Percentiles rank a stretch among this genome's conserved stretches.
phyloP scores from a whole-genome alignment of 2,329 filamentous ascomycete species.

The Paecilomyces niveus region DNA sequence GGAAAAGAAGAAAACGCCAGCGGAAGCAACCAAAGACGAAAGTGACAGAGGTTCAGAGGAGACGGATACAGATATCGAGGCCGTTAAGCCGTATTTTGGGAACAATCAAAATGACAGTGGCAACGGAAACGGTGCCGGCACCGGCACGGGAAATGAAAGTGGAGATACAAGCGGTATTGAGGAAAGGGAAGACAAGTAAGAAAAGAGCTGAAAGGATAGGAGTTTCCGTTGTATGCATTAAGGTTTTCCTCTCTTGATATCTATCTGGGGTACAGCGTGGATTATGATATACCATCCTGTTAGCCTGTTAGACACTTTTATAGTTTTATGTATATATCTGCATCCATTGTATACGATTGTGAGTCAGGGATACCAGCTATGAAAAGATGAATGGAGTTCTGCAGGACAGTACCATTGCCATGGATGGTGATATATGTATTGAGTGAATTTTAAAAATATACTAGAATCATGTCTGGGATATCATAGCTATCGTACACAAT shows the following conservation, averaged over 20 bases:
- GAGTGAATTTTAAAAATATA: background rate
- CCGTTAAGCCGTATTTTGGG: constrained; percentile 20
- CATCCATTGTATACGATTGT: background rate
- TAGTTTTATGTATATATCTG: background rate
- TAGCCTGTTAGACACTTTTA: no score
- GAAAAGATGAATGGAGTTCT: background rate
- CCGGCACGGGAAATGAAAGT: background rate
- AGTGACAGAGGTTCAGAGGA: constrained; percentile 7
- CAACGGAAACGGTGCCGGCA: constrained; percentile 1
- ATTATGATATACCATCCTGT: no score
- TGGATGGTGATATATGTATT: background rate
- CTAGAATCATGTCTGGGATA: background rate
- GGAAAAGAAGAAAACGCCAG: constrained; percentile 10
- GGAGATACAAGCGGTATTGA: background rate
- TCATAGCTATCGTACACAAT: background rate
- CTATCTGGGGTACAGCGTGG: no score
- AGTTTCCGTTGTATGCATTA: no score
- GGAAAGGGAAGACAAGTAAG: background rate
- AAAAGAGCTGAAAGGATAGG: background rate
- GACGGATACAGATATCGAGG: background rate
- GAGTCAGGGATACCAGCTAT: background rate
- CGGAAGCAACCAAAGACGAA: constrained; percentile 23
- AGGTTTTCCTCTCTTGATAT: no score
- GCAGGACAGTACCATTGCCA: background rate
- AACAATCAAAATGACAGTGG: no score